Base-by-base conservation (phyloP, 2,329 filamentous ascomycete genomes). In the Rugonectria rugulosa region DNA sequence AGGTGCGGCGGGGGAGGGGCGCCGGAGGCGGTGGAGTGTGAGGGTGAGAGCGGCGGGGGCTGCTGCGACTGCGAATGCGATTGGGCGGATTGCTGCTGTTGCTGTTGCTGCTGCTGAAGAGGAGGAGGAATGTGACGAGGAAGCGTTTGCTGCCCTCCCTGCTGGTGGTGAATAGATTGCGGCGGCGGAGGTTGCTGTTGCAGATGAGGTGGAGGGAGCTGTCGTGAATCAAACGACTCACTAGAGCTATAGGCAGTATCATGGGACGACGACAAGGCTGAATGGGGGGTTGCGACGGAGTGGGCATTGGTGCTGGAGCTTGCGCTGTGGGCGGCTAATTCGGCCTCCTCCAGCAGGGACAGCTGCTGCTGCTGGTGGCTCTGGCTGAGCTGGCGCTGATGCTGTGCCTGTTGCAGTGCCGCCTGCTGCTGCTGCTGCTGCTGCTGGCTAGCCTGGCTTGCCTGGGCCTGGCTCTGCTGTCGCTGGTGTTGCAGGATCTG, bases 201-300 rank as follows among this genome's bases (percentile, higher is more conserved):
- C 24, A 61, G 44, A 31, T 65, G 68, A 29, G 66, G 54, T 41
- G 60, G 60, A 43, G 55, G 61, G 31, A 53, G 57, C 29, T 43
- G 64, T 47, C 64, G 64, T 59, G 64, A 67, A 67, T 67, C 74
- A 72, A 80, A 80, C 62, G 78, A 79, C 66, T 81, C 77, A 70
- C 72, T 78, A 53, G 78, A 79, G 73, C 75, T 78, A 67, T 76
- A 75, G 61, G 73, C 74, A 52, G 75, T 72, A 67, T 67, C 66
- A 58, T 67, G 61, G 56, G 64, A 64, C 54, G 63, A 65, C 55
- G 79, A 74, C 73, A 77, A 78, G 77, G 76, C 77, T 76, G 78
- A 78, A 69, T 72, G 73, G 72, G 75, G 73, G 63, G 66, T 71
- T 61, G 64, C 58, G 31, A 40, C 60, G 34, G 55, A 56, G 60